Conservation (phyloP, 1,139 yeast genomes). For the Geotrichum reessii region DNA sequence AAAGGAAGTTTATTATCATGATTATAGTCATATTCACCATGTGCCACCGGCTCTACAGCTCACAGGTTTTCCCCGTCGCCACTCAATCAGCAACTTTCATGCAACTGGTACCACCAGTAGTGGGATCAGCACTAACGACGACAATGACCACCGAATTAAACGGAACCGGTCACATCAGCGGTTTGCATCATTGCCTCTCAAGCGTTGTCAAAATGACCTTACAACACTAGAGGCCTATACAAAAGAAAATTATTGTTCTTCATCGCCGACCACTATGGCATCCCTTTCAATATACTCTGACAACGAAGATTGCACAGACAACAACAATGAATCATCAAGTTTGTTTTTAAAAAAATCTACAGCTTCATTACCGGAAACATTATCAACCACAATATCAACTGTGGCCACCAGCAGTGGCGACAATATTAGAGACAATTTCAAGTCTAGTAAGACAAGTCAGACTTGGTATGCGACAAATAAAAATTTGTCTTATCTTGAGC, state of each 20-base stretch:
- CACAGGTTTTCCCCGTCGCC: constrained; percentile 1
- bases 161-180: constrained; percentile 5
- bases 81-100: not conserved
- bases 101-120: not conserved
- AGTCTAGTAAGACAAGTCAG: not conserved
- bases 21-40: too few relatives aligned
- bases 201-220: not conserved
- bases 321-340: not conserved
- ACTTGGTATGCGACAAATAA: not conserved
- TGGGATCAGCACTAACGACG: not conserved
- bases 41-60: not conserved
- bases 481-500: not conserved
- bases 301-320: not conserved
- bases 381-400: not conserved
- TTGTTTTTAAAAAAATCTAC: not conserved
- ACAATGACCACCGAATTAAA: not conserved
- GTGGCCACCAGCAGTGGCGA: not conserved
- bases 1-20: not conserved
- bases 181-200: constrained; percentile 1
- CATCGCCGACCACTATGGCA: not conserved
- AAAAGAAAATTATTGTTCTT: not conserved
- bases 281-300: constrained; percentile 1
- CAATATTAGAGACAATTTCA: not conserved
- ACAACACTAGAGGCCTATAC: not conserved
- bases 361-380: not conserved